phyloP scores from a whole-genome alignment of 176 grass and related monocot species.

The Cenchrus fungigraminus region DNA sequence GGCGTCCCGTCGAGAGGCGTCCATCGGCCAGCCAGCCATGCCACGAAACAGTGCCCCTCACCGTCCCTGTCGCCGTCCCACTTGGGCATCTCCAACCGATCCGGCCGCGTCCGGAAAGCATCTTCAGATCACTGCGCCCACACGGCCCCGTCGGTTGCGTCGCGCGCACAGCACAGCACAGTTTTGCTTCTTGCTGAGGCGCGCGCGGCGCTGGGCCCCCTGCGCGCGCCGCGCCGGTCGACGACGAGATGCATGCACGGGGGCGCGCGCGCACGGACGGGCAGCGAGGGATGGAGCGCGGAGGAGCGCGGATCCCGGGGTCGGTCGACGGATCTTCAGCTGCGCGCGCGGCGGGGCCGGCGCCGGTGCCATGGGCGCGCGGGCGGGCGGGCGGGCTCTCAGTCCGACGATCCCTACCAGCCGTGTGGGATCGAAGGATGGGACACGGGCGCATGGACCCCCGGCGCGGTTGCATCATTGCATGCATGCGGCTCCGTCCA shows the following conservation, averaged over 20 bases:
- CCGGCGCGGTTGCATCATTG: too few relatives aligned
- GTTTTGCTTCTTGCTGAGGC: background rate
- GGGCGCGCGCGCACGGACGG: background rate
- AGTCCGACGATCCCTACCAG: background rate
- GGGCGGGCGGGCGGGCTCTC: too few relatives aligned
- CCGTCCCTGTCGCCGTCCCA: background rate
- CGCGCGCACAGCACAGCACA: background rate
- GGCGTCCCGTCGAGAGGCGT: slow-evolving; percentile 14
- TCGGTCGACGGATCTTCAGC: background rate
- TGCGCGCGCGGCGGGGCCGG: background rate
- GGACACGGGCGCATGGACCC: slow-evolving; percentile 1
- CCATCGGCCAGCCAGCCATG: background rate
- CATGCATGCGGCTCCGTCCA: background rate
- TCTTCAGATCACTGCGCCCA: slow-evolving; percentile 34
- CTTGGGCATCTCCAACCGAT: slow-evolving; percentile 2
- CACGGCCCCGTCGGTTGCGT: background rate
- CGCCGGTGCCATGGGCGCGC: background rate
- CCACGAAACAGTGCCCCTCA: background rate
- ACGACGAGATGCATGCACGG: background rate
- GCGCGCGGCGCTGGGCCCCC: background rate
- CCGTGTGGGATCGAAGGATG: background rate
- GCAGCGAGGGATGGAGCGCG: slow-evolving; percentile 44
- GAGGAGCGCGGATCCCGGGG: slow-evolving; percentile 7
- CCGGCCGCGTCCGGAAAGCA: slow-evolving; percentile 2
- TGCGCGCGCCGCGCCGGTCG: background rate